Evolutionary conservation across 2,329 filamentous ascomycete genomes (phyloP), one percentile per base, ranked within the genome.

Genomic region (Drechslerella stenobrocha): DNA sequence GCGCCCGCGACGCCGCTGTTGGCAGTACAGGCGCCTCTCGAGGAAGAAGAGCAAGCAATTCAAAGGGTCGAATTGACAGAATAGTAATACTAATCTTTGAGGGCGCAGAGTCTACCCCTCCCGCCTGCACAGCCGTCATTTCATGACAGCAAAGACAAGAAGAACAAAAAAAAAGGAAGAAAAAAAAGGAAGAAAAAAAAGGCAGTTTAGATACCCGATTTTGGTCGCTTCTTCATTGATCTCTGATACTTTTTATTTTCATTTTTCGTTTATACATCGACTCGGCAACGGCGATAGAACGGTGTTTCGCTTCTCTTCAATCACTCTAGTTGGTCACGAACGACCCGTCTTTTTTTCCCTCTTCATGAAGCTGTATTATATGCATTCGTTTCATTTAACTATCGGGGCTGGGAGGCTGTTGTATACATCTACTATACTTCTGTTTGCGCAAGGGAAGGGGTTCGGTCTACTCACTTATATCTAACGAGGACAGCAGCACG

Each of bases 1-100:
- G 63, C 55, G 18, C 63, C 63, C 30, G 53, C 59, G 26, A 67
- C 63, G 22, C 63, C 63, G 11, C 40, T 46, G 11, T 42, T 46
- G n/a, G 48, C 32, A 45, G 50, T 59, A 2, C 45, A 52, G n/a
- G n/a, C 32, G n/a, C 40, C 52, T 6, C 18, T 52, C 24, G 61
- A 66, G 28, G 53, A 53, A 40, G 46, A 52, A 52, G 53, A 24
- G 44, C 40, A 23, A 52, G 15, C 34, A 15, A 13, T 15, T 15
- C 11, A 18, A 5, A 20, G 9, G 9, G 37, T 20, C 2, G 4
- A 18, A 18, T 18, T n/a, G 37, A 18, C 8, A 4, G 4, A 42
- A 42, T 5, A 42, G 55, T 15, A 20, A 30, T 34, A 53, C 37
- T 26, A 53, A 53, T 30, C 5, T 30, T 30, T 30, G 5, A n/a